phyloP scores from a whole-genome alignment of 495 filamentous ascomycete genomes.

The Lasiosphaeria miniovina region DNA sequence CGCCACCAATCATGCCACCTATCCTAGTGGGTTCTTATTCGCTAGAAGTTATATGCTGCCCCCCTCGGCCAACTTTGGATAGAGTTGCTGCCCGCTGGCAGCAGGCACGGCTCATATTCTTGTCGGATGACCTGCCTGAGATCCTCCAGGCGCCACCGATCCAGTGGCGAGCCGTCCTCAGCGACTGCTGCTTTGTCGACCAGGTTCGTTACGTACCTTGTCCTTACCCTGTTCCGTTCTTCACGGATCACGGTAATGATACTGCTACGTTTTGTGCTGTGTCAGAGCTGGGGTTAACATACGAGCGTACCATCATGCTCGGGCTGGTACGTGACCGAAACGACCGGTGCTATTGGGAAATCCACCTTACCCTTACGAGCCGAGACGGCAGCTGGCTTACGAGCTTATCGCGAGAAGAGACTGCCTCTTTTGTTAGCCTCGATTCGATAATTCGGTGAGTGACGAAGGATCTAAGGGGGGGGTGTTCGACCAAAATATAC shows the following conservation, averaged over 20 bases:
- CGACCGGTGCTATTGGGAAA: conserved; percentile 3
- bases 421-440: conserved; percentile 10
- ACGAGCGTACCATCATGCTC: conserved; percentile 1
- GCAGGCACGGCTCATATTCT: conserved; percentile 1
- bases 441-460: conserved; percentile 8
- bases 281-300: neutral
- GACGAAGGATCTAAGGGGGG: conserved; percentile 4
- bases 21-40: neutral
- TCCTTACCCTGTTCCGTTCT: neutral
- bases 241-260: neutral
- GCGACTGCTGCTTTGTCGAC: neutral
- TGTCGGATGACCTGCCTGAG: conserved; percentile 7
- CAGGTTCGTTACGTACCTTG: neutral
- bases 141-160: conserved; percentile 6
- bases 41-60: conserved; percentile 6
- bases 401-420: conserved; percentile 8
- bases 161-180: conserved; percentile 7
- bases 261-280: neutral
- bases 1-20: conserved; percentile 8
- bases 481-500: too few species aligned
- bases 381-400: conserved; percentile 10
- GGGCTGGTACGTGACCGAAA: neutral
- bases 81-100: conserved; percentile 8
- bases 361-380: conserved; percentile 1
- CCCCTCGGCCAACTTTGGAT: too few species aligned